Conservation (phyloP, 257 asterid genomes). For the Solanum bulbocastanum region DNA sequence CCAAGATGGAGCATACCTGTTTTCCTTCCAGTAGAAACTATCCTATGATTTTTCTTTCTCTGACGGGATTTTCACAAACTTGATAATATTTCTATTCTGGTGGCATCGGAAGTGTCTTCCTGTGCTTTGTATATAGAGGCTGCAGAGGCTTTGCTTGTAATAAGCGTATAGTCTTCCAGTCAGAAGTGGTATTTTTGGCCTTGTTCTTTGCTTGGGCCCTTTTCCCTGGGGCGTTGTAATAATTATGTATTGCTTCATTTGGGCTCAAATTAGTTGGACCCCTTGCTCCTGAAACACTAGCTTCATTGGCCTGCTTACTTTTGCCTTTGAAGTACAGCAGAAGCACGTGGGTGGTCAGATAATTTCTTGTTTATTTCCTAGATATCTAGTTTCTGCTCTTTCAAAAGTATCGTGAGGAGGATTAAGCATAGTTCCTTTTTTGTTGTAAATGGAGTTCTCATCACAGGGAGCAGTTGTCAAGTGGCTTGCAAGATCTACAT, state of each 20-base stretch:
- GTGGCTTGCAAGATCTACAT: constrained; percentile 1
- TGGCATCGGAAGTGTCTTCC: not conserved
- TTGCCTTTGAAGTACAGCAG: not conserved
- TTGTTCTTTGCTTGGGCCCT: not conserved
- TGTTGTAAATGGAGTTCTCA: not conserved
- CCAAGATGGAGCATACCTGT: not conserved
- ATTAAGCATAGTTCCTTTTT: not conserved
- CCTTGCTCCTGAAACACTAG: not conserved
- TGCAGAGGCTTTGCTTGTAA: not conserved
- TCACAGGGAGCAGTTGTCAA: constrained; percentile 2
- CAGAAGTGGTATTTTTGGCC: not conserved
- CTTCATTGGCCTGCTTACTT: not conserved
- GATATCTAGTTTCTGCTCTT: not conserved
- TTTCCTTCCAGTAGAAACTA: not conserved
- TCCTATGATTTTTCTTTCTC: not conserved
- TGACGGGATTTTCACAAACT: not conserved
- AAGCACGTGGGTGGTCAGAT: not conserved
- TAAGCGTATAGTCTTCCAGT: not conserved
- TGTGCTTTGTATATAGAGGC: not conserved
- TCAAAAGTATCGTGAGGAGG: not conserved
- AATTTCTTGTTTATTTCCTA: not conserved
- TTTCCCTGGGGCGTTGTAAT: not conserved
- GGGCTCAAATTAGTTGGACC: not conserved
- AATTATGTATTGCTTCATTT: not conserved
- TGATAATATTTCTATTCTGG: not conserved